These are phyloP conservation scores for Aspergillus udagawae DNA, from an alignment of 2,329 filamentous ascomycete species.

Conservation along the genomic window DNA sequence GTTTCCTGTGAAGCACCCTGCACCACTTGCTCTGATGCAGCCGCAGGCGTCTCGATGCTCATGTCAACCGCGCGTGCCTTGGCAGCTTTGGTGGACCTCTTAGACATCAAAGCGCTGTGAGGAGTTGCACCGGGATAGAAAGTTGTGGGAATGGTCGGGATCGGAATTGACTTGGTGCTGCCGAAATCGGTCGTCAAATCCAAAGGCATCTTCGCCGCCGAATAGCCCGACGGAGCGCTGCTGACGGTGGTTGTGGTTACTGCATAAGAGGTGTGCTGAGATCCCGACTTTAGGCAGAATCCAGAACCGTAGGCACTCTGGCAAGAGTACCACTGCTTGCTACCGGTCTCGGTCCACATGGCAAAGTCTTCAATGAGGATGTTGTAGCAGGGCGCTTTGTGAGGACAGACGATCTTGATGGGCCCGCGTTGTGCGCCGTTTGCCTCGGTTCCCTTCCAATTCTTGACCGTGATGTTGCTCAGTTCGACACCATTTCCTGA, in stretches of 20 bases:
- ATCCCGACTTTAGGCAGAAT: conserved; percentile 40
- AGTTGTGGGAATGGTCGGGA: conserved; percentile 17
- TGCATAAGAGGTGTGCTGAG: conserved; percentile 6
- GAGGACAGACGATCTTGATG: conserved; percentile 51
- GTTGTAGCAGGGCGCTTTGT: conserved; percentile 50
- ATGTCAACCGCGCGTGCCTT: not conserved
- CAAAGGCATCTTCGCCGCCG: conserved; percentile 23
- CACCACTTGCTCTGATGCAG: not conserved
- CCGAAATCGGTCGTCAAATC: conserved; percentile 24
- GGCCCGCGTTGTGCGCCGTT: conserved; percentile 51
- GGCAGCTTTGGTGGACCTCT: not conserved
- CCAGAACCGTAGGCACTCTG: conserved; percentile 48
- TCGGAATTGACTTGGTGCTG: conserved; percentile 19
- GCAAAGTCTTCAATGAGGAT: conserved; percentile 50
- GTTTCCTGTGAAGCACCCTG: no score
- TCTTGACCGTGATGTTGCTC: conserved; percentile 50
- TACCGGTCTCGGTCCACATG: conserved; percentile 40
- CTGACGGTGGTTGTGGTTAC: conserved; percentile 24
- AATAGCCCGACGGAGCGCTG: conserved; percentile 23
- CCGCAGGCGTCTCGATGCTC: not conserved
- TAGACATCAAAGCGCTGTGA: not conserved
- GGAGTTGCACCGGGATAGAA: not conserved
- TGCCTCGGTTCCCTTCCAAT: conserved; percentile 52
- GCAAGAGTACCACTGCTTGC: conserved; percentile 40
- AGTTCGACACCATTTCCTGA: conserved; percentile 51